Conservation (phyloP, 257 asterid genomes). For the Henckelia pumila region DNA sequence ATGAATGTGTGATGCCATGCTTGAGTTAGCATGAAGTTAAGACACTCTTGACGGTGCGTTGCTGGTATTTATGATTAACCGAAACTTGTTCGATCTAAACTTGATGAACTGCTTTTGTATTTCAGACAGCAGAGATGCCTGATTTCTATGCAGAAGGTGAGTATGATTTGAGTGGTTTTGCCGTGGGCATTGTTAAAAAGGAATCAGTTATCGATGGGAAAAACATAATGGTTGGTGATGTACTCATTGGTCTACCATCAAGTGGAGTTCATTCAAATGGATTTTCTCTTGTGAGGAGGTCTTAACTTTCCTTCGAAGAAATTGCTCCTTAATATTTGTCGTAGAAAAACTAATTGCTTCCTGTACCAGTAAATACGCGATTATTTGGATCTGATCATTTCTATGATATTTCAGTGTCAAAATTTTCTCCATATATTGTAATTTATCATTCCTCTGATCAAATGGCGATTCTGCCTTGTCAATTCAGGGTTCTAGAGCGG, state of each 20-base stretch:
- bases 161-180: slow-evolving; percentile 92
- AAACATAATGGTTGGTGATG: slow-evolving; percentile 67
- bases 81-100: background rate
- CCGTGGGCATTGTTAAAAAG: slow-evolving; percentile 79
- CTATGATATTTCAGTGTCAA: background rate
- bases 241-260: slow-evolving; percentile 85
- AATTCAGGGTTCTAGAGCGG: slow-evolving; percentile 63
- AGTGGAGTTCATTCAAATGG: slow-evolving; percentile 98
- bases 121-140: slow-evolving; percentile 99
- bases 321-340: background rate
- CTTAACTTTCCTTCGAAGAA: background rate
- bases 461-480: background rate
- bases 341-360: background rate
- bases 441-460: background rate
- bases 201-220: slow-evolving; percentile 81
- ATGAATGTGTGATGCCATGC: background rate
- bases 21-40: background rate
- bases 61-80: background rate
- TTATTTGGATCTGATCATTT: background rate
- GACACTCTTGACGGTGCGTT: background rate
- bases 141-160: slow-evolving; percentile 89
- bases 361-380: background rate
- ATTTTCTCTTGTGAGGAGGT: slow-evolving; percentile 92
- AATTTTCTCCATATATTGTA: background rate
- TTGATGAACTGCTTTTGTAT: slow-evolving; percentile 21